phyloP scores from a whole-genome alignment of 2,329 filamentous ascomycete genomes.

The Fusarium globosum region DNA sequence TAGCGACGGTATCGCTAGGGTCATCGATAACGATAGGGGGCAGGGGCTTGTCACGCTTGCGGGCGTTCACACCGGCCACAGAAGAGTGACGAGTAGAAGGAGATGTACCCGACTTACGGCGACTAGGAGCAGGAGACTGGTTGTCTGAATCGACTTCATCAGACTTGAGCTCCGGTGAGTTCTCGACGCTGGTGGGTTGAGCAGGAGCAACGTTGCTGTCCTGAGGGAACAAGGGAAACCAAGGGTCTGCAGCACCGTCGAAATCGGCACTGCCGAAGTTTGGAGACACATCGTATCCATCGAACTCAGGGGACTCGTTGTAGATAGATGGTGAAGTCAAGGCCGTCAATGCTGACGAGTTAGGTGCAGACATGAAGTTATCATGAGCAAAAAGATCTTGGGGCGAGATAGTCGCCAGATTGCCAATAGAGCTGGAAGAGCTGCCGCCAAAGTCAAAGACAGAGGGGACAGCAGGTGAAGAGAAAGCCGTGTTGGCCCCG shows the following conservation, averaged over 20 bases:
- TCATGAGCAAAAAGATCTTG: conserved; percentile 81
- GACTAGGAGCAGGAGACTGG: conserved; percentile 53
- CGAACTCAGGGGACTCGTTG: conserved; percentile 80
- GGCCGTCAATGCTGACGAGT: conserved; percentile 83
- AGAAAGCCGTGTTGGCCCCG: conserved; percentile 62
- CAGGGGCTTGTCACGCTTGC: conserved; percentile 83
- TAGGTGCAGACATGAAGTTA: conserved; percentile 78
- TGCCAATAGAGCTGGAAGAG: conserved; percentile 62
- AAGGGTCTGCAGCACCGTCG: conserved; percentile 63
- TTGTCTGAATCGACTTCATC: conserved; percentile 62
- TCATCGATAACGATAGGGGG: conserved; percentile 83
- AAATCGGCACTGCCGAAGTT: conserved; percentile 74
- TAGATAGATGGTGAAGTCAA: conserved; percentile 86
- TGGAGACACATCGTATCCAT: conserved; percentile 82
- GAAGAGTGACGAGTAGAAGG: conserved; percentile 72
- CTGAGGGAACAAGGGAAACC: conserved; percentile 80
- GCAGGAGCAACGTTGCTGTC: conserved; percentile 47
- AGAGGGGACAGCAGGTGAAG: conserved; percentile 63
- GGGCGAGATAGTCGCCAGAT: conserved; percentile 82
- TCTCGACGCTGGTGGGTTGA: conserved; percentile 46
- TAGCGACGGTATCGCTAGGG: conserved; percentile 76
- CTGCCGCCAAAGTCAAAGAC: conserved; percentile 63
- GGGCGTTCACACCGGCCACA: conserved; percentile 75
- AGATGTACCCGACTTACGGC: conserved; percentile 60
- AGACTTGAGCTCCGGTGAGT: conserved; percentile 57